Evolutionary conservation across 495 filamentous ascomycete genomes (phyloP).

Genomic region (Hyaloscypha finlandica): DNA sequence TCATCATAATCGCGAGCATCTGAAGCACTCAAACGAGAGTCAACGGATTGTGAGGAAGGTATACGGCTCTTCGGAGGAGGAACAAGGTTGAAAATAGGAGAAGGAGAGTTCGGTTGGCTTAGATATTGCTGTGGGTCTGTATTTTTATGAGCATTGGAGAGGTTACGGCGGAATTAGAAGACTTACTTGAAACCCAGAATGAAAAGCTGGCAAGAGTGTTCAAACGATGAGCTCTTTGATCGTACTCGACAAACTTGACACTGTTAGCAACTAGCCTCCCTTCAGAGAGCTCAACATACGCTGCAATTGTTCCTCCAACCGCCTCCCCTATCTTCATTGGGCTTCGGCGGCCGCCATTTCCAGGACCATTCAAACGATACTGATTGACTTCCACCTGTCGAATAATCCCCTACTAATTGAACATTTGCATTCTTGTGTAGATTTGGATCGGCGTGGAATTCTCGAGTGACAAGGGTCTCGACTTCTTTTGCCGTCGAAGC

Average conservation of each 20-base stretch:
- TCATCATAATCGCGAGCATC: slow-evolving; percentile 53
- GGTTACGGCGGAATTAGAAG: neutral
- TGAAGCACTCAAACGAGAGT: slow-evolving; percentile 71
- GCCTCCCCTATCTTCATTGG: slow-evolving; percentile 77
- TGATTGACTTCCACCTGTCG: slow-evolving; percentile 75
- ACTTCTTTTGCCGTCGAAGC: slow-evolving; percentile 83
- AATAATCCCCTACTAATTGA: slow-evolving; percentile 84
- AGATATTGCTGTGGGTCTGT: slow-evolving; percentile 27
- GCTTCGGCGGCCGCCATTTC: slow-evolving; percentile 93
- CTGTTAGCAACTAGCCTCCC: slow-evolving; percentile 15
- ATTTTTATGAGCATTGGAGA: slow-evolving; percentile 10
- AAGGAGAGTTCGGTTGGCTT: slow-evolving; percentile 51
- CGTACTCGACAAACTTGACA: slow-evolving; percentile 86
- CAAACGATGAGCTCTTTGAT: slow-evolving; percentile 85
- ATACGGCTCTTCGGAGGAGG: slow-evolving; percentile 77
- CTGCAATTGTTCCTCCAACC: slow-evolving; percentile 97
- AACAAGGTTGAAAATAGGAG: slow-evolving; percentile 65
- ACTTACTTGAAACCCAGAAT: slow-evolving; percentile 88
- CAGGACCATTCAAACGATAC: slow-evolving; percentile 94
- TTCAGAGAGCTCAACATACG: slow-evolving; percentile 43
- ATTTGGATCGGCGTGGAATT: slow-evolving; percentile 97
- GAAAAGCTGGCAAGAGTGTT: slow-evolving; percentile 88
- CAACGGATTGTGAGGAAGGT: slow-evolving; percentile 77
- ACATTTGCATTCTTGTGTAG: slow-evolving; percentile 97
- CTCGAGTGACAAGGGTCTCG: slow-evolving; percentile 88